Evolutionary conservation across 2,329 filamentous ascomycete species (phyloP), one percentile per base, ranked within the genome.

Genomic region (Parastagonospora nodorum): DNA sequence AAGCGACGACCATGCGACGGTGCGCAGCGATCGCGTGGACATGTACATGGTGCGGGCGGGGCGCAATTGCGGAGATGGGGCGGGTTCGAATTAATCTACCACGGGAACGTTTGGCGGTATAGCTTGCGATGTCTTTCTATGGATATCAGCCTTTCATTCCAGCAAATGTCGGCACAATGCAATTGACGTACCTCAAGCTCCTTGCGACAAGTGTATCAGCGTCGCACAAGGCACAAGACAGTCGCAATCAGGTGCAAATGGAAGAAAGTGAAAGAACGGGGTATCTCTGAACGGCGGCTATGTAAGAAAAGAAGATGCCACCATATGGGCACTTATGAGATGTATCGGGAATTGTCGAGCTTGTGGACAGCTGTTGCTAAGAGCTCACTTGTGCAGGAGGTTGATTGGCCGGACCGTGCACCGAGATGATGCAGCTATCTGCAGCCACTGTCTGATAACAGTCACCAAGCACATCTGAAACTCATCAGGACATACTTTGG

Each of bases 1-100:
- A 36, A 81, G 58, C n/a, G 74, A 65, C 15, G 77, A 66, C 50
- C 71, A 76, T 55, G 71, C 68, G 50, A 76, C 61, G 39, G 73
- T 63, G 55, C 71, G 75, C 69, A 82, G 75, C 42, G 64, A 75
- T 58, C 53, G 56, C 12, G 63, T 52, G 37, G 62, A 57, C 50
- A 73, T 57, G 54, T 69, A 59, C 72, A 75, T 74, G 51, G 60
- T 50, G 58, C 31, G 16, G 47, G 61, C 15, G 45, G 51, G 52
- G 48, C 49, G 51, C 52, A 48, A 53, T 24, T 39, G 47, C 55
- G 36, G 35, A 46, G 48, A 15, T 43, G 14, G 16, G 35, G 6
- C 14, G 19, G 27, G 4, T 11, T 14, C 19, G 19, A 35, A 12
- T 24, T 15, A 27, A 35, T n/a, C 29, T 24, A 24, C 5, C 19